phyloP scores from a whole-genome alignment of 2,329 filamentous ascomycete species.

The Neocatenulostroma microsporum region DNA sequence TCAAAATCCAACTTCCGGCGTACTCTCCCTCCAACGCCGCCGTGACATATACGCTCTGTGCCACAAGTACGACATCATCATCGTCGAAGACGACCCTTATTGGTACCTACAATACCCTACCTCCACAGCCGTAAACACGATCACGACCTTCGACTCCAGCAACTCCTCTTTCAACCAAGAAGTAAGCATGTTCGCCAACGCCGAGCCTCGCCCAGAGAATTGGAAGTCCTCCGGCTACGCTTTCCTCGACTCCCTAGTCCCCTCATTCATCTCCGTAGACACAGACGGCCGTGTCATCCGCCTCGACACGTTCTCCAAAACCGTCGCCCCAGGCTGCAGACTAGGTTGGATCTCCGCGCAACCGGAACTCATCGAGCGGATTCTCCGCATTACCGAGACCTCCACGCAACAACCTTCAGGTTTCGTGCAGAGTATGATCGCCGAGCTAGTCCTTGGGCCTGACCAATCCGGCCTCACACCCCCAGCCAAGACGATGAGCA shows the following conservation, averaged over 20 bases:
- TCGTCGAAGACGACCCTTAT: constrained; percentile 91
- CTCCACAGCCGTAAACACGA: constrained; percentile 41
- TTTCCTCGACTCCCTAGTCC: constrained; percentile 76
- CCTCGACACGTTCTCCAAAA: constrained; percentile 91
- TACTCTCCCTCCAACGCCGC: constrained; percentile 64
- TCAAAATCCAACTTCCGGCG: constrained; percentile 78
- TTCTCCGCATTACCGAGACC: constrained; percentile 66
- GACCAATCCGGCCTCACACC: constrained; percentile 47
- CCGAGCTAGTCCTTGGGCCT: constrained; percentile 67
- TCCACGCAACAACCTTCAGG: constrained; percentile 79
- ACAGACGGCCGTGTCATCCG: constrained; percentile 79
- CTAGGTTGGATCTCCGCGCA: constrained; percentile 87
- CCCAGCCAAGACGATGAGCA: constrained; percentile 23
- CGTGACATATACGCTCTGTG: constrained; percentile 74
- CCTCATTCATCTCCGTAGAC: constrained; percentile 75
- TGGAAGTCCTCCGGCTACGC: constrained; percentile 57
- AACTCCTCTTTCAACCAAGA: constrained; percentile 25
- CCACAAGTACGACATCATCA: constrained; percentile 78
- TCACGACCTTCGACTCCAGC: constrained; percentile 19
- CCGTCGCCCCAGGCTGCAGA: constrained; percentile 79
- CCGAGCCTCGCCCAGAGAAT: constrained; percentile 42
- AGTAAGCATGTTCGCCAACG: constrained; percentile 32
- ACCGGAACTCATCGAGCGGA: constrained; percentile 65
- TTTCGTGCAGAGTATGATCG: constrained; percentile 78
- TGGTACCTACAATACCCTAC: constrained; percentile 90